phyloP scores from a whole-genome alignment of 2,329 filamentous ascomycete species.

The Alternaria sp. region DNA sequence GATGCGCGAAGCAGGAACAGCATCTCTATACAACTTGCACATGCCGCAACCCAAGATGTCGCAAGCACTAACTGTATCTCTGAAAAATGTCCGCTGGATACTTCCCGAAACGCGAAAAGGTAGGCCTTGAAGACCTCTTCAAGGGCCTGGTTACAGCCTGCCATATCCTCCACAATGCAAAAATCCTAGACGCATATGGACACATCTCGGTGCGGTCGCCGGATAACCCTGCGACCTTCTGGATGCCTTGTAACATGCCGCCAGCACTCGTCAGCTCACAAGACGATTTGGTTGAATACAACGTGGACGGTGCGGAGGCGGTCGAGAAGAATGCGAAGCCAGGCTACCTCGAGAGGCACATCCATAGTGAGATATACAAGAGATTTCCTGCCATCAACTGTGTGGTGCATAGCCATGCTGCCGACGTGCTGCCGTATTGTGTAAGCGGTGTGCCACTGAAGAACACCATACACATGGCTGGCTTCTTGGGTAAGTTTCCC shows the following conservation, averaged over 20 bases:
- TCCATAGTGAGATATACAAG: slow-evolving; percentile 58
- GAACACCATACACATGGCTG: slow-evolving; percentile 53
- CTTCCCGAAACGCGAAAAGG: slow-evolving; percentile 50
- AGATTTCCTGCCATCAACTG: slow-evolving; percentile 54
- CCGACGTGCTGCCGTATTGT: slow-evolving; percentile 55
- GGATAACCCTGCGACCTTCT: slow-evolving; percentile 56
- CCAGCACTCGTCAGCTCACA: slow-evolving; percentile 54
- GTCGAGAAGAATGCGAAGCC: slow-evolving; percentile 46
- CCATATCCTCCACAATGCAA: slow-evolving; percentile 64
- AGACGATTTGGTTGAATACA: slow-evolving; percentile 56
- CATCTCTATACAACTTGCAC: slow-evolving; percentile 2
- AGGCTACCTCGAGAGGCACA: slow-evolving; percentile 55
- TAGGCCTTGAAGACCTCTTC: slow-evolving; percentile 50
- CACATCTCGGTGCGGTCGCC: slow-evolving; percentile 64
- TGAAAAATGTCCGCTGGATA: slow-evolving; percentile 46
- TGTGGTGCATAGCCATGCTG: slow-evolving; percentile 55
- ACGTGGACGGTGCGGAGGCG: slow-evolving; percentile 51
- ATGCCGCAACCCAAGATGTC: slow-evolving; percentile 9
- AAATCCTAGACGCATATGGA: slow-evolving; percentile 64
- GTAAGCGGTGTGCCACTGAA: slow-evolving; percentile 52
- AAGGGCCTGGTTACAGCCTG: slow-evolving; percentile 55
- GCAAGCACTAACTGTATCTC: not conserved
- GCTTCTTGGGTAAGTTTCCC: slow-evolving; percentile 50
- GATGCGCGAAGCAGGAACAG: slow-evolving; percentile 15
- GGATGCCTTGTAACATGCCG: slow-evolving; percentile 55